Percentiles rank a stretch among this genome's conserved stretches.
Evolutionary conservation across 83 land plant genomes (phyloP).

Genomic region (Larix sibirica): DNA sequence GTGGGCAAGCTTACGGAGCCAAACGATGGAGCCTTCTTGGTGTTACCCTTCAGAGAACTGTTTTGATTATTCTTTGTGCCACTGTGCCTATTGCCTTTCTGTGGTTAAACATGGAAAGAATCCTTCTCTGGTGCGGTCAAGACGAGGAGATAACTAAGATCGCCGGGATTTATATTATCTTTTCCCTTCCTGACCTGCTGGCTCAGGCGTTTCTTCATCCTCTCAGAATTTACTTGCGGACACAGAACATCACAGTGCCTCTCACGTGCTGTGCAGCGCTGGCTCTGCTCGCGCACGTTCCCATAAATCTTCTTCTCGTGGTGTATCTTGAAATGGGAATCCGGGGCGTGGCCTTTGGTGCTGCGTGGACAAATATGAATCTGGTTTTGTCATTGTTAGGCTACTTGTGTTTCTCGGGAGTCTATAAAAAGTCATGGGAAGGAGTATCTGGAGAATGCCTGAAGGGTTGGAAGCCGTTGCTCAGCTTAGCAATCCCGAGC

Average conservation of each 20-base stretch:
- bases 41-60: constrained; percentile 39
- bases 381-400: constrained; percentile 21
- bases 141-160: constrained; percentile 31
- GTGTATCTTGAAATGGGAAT: constrained; percentile 34
- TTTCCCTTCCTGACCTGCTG: constrained; percentile 50
- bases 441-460: constrained; percentile 23
- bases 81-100: constrained; percentile 38
- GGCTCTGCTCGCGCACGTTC: constrained; percentile 42
- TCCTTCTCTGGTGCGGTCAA: constrained; percentile 42
- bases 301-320: constrained; percentile 39
- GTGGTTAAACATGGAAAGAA: constrained; percentile 45
- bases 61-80: constrained; percentile 33
- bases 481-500: constrained; percentile 34
- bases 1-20: constrained; percentile 51
- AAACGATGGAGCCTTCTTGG: constrained; percentile 29
- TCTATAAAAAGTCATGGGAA: constrained; percentile 22
- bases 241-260: constrained; percentile 57
- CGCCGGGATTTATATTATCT: constrained; percentile 40
- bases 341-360: constrained; percentile 39
- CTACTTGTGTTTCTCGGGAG: constrained; percentile 29
- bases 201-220: constrained; percentile 52
- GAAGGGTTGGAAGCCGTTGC: constrained; percentile 23
- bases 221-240: constrained; percentile 48
- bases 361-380: constrained; percentile 38
- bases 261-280: constrained; percentile 33